Evolutionary conservation across 306 rosid genomes (phyloP).

Genomic region (Pyrus betulifolia): DNA sequence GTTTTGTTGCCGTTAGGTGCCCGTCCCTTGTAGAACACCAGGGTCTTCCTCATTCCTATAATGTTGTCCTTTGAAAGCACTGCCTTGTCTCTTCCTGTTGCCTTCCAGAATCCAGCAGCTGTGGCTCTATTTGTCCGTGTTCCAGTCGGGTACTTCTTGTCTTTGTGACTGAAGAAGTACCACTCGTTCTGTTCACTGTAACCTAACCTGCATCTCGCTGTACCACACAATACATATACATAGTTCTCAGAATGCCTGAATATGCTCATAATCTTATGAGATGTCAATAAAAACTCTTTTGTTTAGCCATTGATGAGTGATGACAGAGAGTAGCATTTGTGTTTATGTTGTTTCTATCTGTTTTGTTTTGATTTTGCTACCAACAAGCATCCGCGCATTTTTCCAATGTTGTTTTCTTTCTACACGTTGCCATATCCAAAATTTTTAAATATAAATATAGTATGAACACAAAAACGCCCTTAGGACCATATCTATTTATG

Average conservation of each 20-base stretch:
- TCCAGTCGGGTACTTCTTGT: slow-evolving; percentile 87
- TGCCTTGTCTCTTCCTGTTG: slow-evolving; percentile 91
- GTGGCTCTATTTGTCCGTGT: slow-evolving; percentile 86
- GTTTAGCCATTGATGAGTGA: neutral
- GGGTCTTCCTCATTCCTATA: slow-evolving; percentile 90
- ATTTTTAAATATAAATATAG: neutral
- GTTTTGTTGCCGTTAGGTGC: slow-evolving; percentile 85
- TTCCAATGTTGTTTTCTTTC: neutral
- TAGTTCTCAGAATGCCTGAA: neutral
- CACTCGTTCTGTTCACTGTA: slow-evolving; percentile 78
- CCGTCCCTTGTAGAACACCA: slow-evolving; percentile 85
- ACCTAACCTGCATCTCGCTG: slow-evolving; percentile 68
- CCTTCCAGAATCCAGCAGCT: slow-evolving; percentile 90
- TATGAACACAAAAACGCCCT: neutral
- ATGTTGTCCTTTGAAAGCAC: slow-evolving; percentile 61
- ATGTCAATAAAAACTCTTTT: neutral
- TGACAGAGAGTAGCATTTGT: neutral
- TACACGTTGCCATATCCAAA: neutral
- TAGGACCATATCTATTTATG: neutral
- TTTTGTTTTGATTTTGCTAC: neutral
- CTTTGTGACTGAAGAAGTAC: slow-evolving; percentile 92
- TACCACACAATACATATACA: neutral
- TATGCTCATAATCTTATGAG: neutral
- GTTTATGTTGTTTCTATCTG: neutral
- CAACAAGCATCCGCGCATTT: neutral